Percentiles rank a stretch among this genome's conserved stretches.
Conservation (phyloP, 2,329 filamentous ascomycete genomes). For the Orbilia brochopaga region DNA sequence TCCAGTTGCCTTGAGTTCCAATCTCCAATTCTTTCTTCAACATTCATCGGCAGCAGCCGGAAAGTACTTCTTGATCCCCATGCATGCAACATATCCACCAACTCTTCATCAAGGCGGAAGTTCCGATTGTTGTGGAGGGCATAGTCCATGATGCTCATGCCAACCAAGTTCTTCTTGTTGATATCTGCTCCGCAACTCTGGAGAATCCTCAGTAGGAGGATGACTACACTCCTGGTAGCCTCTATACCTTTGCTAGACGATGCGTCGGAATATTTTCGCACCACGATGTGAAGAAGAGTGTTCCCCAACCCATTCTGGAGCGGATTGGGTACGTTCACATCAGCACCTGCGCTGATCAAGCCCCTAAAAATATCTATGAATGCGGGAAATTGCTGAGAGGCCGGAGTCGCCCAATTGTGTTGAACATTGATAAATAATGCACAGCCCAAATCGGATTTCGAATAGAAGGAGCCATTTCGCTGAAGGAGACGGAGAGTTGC, state of each 20-base stretch:
- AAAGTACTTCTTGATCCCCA: slow-evolving; percentile 40
- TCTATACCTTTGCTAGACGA: neutral
- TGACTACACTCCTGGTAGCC: slow-evolving; percentile 19
- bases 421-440: slow-evolving; percentile 34
- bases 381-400: slow-evolving; percentile 11
- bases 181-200: slow-evolving; percentile 37
- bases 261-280: slow-evolving; percentile 39
- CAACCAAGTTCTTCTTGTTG: slow-evolving; percentile 37
- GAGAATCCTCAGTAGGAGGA: slow-evolving; percentile 27
- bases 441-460: slow-evolving; percentile 33
- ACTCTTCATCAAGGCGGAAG: slow-evolving; percentile 29
- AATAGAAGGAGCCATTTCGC: slow-evolving; percentile 29
- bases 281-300: slow-evolving; percentile 27
- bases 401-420: slow-evolving; percentile 30
- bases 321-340: slow-evolving; percentile 41
- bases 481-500: slow-evolving; percentile 28
- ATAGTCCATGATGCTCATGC: slow-evolving; percentile 46
- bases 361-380: slow-evolving; percentile 48
- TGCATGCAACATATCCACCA: slow-evolving; percentile 36
- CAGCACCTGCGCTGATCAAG: slow-evolving; percentile 37
- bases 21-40: slow-evolving; percentile 31
- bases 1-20: slow-evolving; percentile 37
- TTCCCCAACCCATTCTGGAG: slow-evolving; percentile 27
- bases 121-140: slow-evolving; percentile 31
- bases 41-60: slow-evolving; percentile 19